Conservation (phyloP, 371 early-diverging fungal species). For the Dichotomocladium elegans region DNA sequence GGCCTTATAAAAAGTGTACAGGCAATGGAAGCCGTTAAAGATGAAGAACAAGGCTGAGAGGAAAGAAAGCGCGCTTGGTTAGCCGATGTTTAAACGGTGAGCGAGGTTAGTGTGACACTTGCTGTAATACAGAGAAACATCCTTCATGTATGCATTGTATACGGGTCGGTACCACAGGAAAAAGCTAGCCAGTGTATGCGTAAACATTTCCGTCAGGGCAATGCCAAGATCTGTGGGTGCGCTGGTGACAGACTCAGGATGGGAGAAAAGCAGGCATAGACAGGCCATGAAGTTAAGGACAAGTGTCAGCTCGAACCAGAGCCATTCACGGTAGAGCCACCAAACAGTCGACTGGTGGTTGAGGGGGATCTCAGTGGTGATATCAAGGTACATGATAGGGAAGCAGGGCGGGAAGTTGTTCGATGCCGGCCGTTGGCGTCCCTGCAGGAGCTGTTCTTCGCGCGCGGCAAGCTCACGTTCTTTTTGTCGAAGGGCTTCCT, state of each 20-base stretch:
- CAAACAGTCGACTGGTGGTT: slow-evolving; percentile 60
- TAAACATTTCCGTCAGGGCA: slow-evolving; percentile 73
- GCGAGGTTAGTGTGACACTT: slow-evolving; percentile 24
- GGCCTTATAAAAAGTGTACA: slow-evolving; percentile 80
- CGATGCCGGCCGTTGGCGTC: slow-evolving; percentile 53
- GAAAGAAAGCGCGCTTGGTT: not conserved
- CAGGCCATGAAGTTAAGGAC: slow-evolving; percentile 78
- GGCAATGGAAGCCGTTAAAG: slow-evolving; percentile 83
- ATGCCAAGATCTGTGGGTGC: slow-evolving; percentile 77
- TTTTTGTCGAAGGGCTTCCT: slow-evolving; percentile 61
- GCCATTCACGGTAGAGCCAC: slow-evolving; percentile 76
- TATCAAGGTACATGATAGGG: slow-evolving; percentile 80
- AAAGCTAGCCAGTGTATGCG: slow-evolving; percentile 74
- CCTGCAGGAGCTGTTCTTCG: slow-evolving; percentile 54
- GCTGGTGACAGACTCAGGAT: slow-evolving; percentile 61
- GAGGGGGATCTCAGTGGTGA: slow-evolving; percentile 69
- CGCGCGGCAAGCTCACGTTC: slow-evolving; percentile 67
- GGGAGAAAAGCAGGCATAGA: slow-evolving; percentile 66
- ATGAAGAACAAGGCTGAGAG: slow-evolving; percentile 70
- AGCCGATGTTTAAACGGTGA: not conserved
- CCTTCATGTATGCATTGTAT: slow-evolving; percentile 88
- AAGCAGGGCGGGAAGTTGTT: slow-evolving; percentile 87
- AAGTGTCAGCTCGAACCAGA: slow-evolving; percentile 67
- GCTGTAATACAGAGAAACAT: slow-evolving; percentile 83
- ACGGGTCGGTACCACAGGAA: slow-evolving; percentile 88